Conservation (phyloP, 225 moss, liverwort and hornwort genomes). For the Polytrichum commune region DNA sequence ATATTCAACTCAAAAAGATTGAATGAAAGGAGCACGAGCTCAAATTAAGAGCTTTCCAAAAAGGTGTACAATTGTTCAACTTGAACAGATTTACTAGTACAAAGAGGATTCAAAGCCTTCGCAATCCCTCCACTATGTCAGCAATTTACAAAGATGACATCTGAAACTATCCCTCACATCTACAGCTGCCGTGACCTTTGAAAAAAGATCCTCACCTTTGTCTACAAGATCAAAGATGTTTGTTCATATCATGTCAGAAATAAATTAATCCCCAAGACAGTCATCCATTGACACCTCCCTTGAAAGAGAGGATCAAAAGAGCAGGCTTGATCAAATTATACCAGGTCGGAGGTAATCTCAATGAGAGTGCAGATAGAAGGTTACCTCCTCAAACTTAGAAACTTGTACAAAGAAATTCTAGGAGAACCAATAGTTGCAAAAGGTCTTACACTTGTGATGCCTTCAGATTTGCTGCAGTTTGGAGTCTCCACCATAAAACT, state of each 20-base stretch:
- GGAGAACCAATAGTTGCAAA: not conserved
- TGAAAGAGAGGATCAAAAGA: not conserved
- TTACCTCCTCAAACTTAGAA: not conserved
- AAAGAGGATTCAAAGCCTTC: too few relatives aligned
- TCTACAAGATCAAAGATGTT: not conserved
- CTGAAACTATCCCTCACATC: constrained; percentile 6
- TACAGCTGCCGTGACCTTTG: not conserved
- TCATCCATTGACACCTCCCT: not conserved
- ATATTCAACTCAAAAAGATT: too few relatives aligned
- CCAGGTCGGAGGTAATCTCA: not conserved
- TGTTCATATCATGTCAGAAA: not conserved
- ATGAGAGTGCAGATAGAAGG: not conserved
- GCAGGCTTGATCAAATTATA: constrained; percentile 2
- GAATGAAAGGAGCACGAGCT: too few relatives aligned
- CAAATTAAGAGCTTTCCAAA: too few relatives aligned
- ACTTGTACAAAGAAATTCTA: not conserved
- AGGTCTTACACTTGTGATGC: constrained; percentile 42
- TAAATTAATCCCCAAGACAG: not conserved
- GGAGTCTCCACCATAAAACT: not conserved
- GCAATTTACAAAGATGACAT: constrained; percentile 19
- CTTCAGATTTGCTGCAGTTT: constrained; percentile 15
- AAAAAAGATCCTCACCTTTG: constrained; percentile 1
- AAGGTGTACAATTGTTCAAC: too few relatives aligned
- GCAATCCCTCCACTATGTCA: not conserved
- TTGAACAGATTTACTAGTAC: too few relatives aligned